A percentile compares a stretch with the other conserved stretches of the same genome.
Conservation (phyloP, 306 rosid genomes). For the Gleditsia sinensis region DNA sequence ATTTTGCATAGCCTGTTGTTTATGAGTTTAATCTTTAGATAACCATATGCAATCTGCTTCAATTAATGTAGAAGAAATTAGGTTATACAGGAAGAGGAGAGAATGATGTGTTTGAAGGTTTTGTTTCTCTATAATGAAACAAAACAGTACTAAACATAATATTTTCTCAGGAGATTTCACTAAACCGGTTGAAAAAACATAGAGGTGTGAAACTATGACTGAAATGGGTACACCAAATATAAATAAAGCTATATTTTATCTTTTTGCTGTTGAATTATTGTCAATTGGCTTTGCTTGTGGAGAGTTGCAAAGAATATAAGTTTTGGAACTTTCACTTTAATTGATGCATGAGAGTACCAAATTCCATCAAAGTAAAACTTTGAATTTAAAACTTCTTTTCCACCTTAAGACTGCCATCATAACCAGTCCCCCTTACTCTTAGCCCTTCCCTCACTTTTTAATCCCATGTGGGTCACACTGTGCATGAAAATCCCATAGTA, state of each 20-base stretch:
- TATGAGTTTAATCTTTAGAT: neutral
- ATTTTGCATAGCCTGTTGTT: too few species aligned
- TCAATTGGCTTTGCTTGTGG: slow-evolving; percentile 84
- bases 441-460: slow-evolving; percentile 40
- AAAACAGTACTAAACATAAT: neutral
- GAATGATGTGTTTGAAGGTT: slow-evolving; percentile 8
- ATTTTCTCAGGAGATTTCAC: slow-evolving; percentile 23
- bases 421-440: too few species aligned
- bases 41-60: slow-evolving; percentile 27
- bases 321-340: slow-evolving; percentile 61
- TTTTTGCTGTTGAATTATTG: slow-evolving; percentile 65
- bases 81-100: neutral
- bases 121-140: slow-evolving; percentile 9
- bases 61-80: neutral
- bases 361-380: slow-evolving; percentile 53
- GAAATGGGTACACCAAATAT: slow-evolving; percentile 40
- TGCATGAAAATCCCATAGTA: slow-evolving; percentile 33
- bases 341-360: slow-evolving; percentile 51
- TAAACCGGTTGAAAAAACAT: slow-evolving; percentile 45
- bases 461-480: slow-evolving; percentile 54
- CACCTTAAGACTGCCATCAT: slow-evolving; percentile 53
- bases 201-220: slow-evolving; percentile 54
- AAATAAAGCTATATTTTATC: slow-evolving; percentile 48
- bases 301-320: slow-evolving; percentile 91
- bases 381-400: slow-evolving; percentile 48